Conservation (phyloP, 768 basidiomycete genomes). For the Steccherinum ochraceum region DNA sequence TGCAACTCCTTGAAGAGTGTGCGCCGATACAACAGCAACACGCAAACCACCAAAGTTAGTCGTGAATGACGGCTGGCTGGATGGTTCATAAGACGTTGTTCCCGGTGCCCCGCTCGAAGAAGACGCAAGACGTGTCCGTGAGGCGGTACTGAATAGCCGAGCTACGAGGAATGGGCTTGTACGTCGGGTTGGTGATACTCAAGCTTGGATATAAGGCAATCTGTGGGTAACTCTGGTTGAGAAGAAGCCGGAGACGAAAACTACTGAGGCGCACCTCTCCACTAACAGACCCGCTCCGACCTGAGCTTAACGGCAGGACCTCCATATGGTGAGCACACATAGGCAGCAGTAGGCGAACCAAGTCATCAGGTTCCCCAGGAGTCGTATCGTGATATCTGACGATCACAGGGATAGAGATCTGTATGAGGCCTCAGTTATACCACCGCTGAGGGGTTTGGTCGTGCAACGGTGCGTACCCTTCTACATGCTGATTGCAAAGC, state of each 20-base stretch:
- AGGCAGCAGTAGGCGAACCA: slow-evolving; percentile 55
- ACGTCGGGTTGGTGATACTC: slow-evolving; percentile 23
- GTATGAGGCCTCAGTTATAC: no score
- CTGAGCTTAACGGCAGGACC: slow-evolving; percentile 64
- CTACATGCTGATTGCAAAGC: slow-evolving; percentile 51
- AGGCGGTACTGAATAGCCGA: slow-evolving; percentile 66
- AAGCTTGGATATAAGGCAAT: slow-evolving; percentile 58
- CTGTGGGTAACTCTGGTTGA: slow-evolving; percentile 29
- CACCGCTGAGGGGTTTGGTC: no score
- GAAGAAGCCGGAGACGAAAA: background rate
- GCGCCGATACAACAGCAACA: no score
- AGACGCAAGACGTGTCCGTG: slow-evolving; percentile 56
- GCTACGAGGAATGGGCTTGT: slow-evolving; percentile 42
- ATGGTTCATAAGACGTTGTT: slow-evolving; percentile 41
- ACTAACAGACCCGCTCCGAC: slow-evolving; percentile 70
- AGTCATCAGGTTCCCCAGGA: slow-evolving; percentile 52
- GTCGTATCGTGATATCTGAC: slow-evolving; percentile 55
- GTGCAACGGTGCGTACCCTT: slow-evolving; percentile 41
- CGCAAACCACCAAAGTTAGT: no score
- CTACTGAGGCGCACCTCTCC: slow-evolving; percentile 50
- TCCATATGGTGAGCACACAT: slow-evolving; percentile 67
- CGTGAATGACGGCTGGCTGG: no score
- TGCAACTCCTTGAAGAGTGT: no score
- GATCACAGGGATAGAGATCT: slow-evolving; percentile 51
- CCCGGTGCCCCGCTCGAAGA: slow-evolving; percentile 71